Percentiles rank a stretch among this genome's conserved stretches.
Evolutionary conservation across 2,329 filamentous ascomycete genomes (phyloP).

Genomic region (Aspergillus sp.): DNA sequence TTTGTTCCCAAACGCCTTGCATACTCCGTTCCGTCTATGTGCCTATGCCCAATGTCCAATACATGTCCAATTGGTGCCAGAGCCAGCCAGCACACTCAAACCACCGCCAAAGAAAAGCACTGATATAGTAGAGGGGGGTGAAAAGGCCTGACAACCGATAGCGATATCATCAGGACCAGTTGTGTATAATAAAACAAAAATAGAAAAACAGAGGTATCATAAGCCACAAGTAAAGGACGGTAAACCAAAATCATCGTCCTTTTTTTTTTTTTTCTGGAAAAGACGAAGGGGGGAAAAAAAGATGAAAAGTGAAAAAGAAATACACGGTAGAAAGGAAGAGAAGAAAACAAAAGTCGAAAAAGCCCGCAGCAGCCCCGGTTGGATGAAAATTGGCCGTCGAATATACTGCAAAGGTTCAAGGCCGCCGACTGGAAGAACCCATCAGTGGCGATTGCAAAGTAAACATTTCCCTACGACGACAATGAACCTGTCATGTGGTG

Average conservation of each 20-base stretch:
- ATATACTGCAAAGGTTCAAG: not conserved
- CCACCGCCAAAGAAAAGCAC: too few relatives aligned
- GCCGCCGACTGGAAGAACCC: conserved; percentile 1
- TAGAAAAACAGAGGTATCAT: not conserved
- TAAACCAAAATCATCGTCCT: not conserved
- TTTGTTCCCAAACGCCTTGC: conserved; percentile 9
- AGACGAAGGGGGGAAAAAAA: not conserved
- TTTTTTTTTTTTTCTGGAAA: not conserved
- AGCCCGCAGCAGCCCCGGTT: not conserved
- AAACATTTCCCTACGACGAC: conserved; percentile 65
- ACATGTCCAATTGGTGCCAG: not conserved
- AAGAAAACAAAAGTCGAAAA: not conserved
- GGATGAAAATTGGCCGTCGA: not conserved
- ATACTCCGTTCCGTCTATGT: not conserved
- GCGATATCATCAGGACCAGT: not conserved
- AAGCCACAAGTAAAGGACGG: not conserved
- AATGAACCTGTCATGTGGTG: conserved; percentile 74
- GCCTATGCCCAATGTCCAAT: not conserved
- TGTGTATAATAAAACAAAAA: not conserved
- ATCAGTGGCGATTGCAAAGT: conserved; percentile 43
- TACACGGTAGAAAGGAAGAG: not conserved
- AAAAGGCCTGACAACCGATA: not conserved
- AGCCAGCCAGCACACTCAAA: too few relatives aligned
- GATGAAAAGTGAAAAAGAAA: not conserved
- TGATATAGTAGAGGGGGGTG: too few relatives aligned